Evolutionary conservation across 768 basidiomycete genomes (phyloP).

Genomic region (Russula olivacea): DNA sequence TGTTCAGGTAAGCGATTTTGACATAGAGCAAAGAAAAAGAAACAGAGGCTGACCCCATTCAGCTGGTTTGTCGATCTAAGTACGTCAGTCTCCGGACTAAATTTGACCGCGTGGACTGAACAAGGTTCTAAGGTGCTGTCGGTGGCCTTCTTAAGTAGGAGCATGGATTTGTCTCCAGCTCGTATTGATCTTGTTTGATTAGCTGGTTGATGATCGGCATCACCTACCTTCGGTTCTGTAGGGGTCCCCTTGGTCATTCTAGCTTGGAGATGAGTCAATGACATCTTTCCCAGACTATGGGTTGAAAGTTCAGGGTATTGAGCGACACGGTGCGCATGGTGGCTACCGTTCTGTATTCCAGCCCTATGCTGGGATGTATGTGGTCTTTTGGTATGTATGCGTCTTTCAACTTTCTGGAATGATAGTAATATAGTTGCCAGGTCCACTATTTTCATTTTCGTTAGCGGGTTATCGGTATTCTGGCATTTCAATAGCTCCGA

Average conservation of each 20-base stretch:
- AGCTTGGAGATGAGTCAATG: background rate
- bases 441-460: conserved; percentile 21
- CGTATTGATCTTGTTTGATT: background rate
- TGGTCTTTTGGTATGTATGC: conserved; percentile 21
- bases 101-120: background rate
- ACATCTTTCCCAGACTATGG: conserved; percentile 22
- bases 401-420: background rate
- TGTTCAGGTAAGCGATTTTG: conserved; percentile 19
- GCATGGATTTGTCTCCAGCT: background rate
- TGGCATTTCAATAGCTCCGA: conserved; percentile 24
- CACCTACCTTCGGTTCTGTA: conserved; percentile 25
- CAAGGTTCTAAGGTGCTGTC: conserved; percentile 13
- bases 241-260: background rate
- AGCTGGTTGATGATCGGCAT: conserved; percentile 25
- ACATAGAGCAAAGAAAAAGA: too few species aligned
- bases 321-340: background rate
- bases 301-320: conserved; percentile 13
- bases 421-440: conserved; percentile 1
- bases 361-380: conserved; percentile 25
- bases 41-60: background rate
- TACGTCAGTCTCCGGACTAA: background rate
- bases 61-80: conserved; percentile 24
- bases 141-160: conserved; percentile 25
- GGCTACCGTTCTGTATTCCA: conserved; percentile 23
- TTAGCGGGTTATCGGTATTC: conserved; percentile 23